A percentile compares a stretch with the other conserved stretches of the same genome.
These are phyloP conservation scores for Aristolochia fimbriata DNA, from an alignment of 164 flowering plant genomes.

Conservation along the genomic window DNA sequence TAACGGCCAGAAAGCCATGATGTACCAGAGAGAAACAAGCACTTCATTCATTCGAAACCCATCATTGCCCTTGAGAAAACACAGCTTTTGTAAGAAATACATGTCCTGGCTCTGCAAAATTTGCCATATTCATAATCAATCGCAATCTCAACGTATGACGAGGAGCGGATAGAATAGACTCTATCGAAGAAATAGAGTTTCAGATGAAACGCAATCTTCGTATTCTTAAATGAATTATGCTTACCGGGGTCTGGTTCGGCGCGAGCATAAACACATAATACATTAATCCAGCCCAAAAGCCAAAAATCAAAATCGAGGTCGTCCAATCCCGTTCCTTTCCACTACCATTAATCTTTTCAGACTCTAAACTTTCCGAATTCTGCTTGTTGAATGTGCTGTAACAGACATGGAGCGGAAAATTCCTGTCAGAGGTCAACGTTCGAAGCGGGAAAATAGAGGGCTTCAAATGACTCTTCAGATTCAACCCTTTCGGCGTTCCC, in stretches of 20 bases:
- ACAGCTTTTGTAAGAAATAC: constrained; percentile 74
- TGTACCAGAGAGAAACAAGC: constrained; percentile 74
- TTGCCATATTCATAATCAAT: background rate
- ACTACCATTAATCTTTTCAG: constrained; percentile 11
- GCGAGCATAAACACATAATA: constrained; percentile 73
- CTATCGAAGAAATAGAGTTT: background rate
- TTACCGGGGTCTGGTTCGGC: constrained; percentile 88
- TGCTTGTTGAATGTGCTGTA: constrained; percentile 20
- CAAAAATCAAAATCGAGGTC: constrained; percentile 64
- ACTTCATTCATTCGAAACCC: constrained; percentile 84
- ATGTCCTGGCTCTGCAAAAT: constrained; percentile 50
- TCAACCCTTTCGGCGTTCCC: constrained; percentile 6
- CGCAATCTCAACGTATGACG: background rate
- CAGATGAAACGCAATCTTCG: background rate
- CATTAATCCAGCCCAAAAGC: constrained; percentile 61
- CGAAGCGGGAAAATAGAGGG: constrained; percentile 5
- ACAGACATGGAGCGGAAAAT: constrained; percentile 25
- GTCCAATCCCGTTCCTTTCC: constrained; percentile 59
- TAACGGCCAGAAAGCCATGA: constrained; percentile 94
- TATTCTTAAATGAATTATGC: background rate
- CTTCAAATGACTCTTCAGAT: constrained; percentile 7
- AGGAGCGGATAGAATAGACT: too few relatives aligned
- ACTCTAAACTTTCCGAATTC: constrained; percentile 22
- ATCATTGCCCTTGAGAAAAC: constrained; percentile 77
- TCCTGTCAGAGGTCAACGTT: constrained; percentile 5